Base-by-base conservation (phyloP, 192 early-diverging fungal species). In the Coemansia sp. region DNA sequence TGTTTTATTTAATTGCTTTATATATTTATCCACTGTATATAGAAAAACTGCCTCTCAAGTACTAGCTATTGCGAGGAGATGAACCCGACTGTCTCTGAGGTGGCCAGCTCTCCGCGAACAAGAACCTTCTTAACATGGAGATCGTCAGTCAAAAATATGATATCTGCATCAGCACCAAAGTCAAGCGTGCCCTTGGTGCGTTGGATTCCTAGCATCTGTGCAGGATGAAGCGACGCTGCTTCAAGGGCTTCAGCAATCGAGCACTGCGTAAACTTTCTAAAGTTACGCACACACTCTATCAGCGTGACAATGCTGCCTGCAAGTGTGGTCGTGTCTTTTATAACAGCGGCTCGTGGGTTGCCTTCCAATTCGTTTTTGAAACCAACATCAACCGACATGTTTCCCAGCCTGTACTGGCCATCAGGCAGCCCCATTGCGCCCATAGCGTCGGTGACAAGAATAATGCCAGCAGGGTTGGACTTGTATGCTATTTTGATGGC, bases 401-500 rank as follows among this genome's bases (percentile, higher is more conserved):
- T 85, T 25, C 88, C 88, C 12, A 91, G 78, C 17, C 77, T 85
- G 76, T 91, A 90, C n/a, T 77, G 72, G 44, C 89, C 90, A 32
- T 74, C 72, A 2, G 72, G 72, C 9, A 74, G 63, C 10, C 91
- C 89, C 77, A 85, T 87, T 25, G 90, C 90, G 8, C 84, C 84
- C 76, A 92, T 85, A 6, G 90, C 90, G 68, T 91, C 90, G 1
- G 90, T 89, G 9, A 92, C 88, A 13, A 92, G 76, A 50, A 92
- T 79, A 8, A 79, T 85, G 37, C 91, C 89, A 13, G 76, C 70
- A 4, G 91, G 88, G 65, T 92, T 89, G 10, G 89, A 84, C 48
- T 86, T 84, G 63, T 92, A 92, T 7, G 88, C 91, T 49, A 91
- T 90, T 53, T 86, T 86, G 50, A 91, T 81, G 25, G 83, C 84